A percentile compares a stretch with the other conserved stretches of the same genome.
Conservation (phyloP, 1,284 basidiomycete species). For the Leucocoprinus gongylophorus region DNA sequence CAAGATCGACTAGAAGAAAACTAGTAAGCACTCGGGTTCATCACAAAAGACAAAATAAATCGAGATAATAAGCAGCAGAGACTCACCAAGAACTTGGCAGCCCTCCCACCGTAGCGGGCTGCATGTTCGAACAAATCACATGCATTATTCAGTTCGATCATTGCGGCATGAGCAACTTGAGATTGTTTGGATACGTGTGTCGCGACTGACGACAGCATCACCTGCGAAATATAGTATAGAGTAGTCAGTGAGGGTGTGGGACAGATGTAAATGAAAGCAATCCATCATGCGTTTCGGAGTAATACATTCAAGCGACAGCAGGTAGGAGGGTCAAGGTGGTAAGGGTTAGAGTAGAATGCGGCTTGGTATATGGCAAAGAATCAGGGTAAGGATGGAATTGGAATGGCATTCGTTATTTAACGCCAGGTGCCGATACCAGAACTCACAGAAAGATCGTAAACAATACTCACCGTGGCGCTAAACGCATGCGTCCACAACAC, state of each 20-base stretch:
- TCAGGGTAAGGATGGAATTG: background rate
- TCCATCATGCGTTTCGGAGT: background rate
- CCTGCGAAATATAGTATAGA: constrained; percentile 29
- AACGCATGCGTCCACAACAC: constrained; percentile 65
- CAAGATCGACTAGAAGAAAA: constrained; percentile 44
- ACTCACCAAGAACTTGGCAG: constrained; percentile 59
- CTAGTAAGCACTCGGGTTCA: constrained; percentile 2
- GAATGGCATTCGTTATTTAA: background rate
- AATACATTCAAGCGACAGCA: background rate
- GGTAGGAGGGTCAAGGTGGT: background rate
- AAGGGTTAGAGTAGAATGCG: background rate
- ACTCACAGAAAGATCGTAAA: constrained; percentile 33
- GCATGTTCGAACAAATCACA: constrained; percentile 57
- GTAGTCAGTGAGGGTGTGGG: background rate
- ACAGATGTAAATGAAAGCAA: background rate
- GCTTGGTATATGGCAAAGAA: no score
- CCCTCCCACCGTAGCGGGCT: constrained; percentile 51
- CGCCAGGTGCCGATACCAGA: constrained; percentile 36
- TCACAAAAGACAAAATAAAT: background rate
- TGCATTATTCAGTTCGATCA: constrained; percentile 52
- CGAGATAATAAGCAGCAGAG: background rate
- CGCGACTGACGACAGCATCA: constrained; percentile 64
- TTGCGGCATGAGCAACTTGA: constrained; percentile 58
- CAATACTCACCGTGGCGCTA: constrained; percentile 46
- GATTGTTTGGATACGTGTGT: constrained; percentile 52